phyloP scores from a whole-genome alignment of 345 rosid genomes.

The Iberis pinnata region DNA sequence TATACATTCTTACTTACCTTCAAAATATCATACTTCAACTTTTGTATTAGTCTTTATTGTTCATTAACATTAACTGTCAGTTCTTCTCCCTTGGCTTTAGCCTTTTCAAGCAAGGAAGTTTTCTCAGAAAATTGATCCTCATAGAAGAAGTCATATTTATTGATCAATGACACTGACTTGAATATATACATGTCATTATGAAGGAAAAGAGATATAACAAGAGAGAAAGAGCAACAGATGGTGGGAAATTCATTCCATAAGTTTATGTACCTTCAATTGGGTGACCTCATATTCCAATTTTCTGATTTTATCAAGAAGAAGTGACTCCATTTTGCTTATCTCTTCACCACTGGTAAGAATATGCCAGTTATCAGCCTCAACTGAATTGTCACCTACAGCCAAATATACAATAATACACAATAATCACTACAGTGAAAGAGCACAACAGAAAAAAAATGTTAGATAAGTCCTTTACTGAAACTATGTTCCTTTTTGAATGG shows the following conservation, averaged over 20 bases:
- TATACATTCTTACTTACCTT: slow-evolving; percentile 51
- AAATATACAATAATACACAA: slow-evolving; percentile 36
- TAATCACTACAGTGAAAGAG: slow-evolving; percentile 44
- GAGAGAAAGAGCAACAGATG: slow-evolving; percentile 11
- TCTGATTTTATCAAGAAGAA: slow-evolving; percentile 94
- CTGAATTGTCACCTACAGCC: slow-evolving; percentile 96
- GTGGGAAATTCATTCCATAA: slow-evolving; percentile 1
- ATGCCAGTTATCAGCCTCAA: slow-evolving; percentile 99
- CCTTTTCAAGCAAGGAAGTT: slow-evolving; percentile 59
- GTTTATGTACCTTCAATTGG: slow-evolving; percentile 61
- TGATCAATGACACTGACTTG: slow-evolving; percentile 3
- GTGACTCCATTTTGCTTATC: slow-evolving; percentile 99
- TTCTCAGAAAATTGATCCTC: slow-evolving; percentile 86
- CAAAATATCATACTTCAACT: slow-evolving; percentile 90
- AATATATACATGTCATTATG: not conserved
- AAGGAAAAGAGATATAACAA: not conserved
- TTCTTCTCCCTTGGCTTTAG: slow-evolving; percentile 66
- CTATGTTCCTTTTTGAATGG: slow-evolving; percentile 8
- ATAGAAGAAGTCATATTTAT: slow-evolving; percentile 17
- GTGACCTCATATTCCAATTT: slow-evolving; percentile 97
- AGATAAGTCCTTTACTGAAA: not conserved
- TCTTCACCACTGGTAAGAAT: slow-evolving; percentile 84
- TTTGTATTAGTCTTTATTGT: slow-evolving; percentile 81
- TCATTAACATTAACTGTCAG: slow-evolving; percentile 64
- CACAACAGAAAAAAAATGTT: slow-evolving; percentile 7